Evolutionary conservation across 2,329 filamentous ascomycete genomes (phyloP), one percentile per base, ranked within the genome.

Genomic region (Botryosphaeria dothidea): DNA sequence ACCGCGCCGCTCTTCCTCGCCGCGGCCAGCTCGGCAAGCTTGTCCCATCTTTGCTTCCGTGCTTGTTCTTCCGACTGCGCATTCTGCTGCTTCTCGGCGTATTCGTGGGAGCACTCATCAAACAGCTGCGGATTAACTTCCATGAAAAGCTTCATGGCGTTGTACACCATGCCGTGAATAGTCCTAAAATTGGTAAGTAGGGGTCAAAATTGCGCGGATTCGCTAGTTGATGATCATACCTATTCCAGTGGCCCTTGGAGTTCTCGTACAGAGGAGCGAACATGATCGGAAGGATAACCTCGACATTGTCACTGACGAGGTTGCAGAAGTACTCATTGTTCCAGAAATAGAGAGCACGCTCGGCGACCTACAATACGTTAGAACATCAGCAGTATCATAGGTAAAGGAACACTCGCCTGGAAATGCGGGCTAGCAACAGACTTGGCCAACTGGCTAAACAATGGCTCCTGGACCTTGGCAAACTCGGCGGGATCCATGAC

Each of bases 271-370:
- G 85, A 2, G 95, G 94, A 27, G 94, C 93, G 80, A 99, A 99
- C 95, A 99, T 99, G 76, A 99, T 99, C 3, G 95, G 95, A 49
- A 99, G 84, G 72, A 99, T 99, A 52, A 97, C 94, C 74, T 98
- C 94, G 64, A 99, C 95, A 73, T 99, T 99, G 80, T 99, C 95
- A 82, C 93, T 97, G 70, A 99, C 95, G 66, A 99, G 85, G 75
- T 98, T 99, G 84, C 95, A 99, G 81, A 99, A 99, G 78, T 99
- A 99, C 78, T 99, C 95, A 75, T 99, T 99, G 84, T 99, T 99
- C 95, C 95, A 99, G 83, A 99, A 99, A 81, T 99, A 99, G 29
- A 99, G 85, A 4, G 95, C 95, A 69, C 95, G 89, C 81, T 99
- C 95, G 19, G 95, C 95, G 66, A 99, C 95, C 86, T 88, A 67